Percentiles rank a stretch among this genome's conserved stretches.
Conservation (phyloP, 2,329 filamentous ascomycete genomes). For the Fusarium dimerum region DNA sequence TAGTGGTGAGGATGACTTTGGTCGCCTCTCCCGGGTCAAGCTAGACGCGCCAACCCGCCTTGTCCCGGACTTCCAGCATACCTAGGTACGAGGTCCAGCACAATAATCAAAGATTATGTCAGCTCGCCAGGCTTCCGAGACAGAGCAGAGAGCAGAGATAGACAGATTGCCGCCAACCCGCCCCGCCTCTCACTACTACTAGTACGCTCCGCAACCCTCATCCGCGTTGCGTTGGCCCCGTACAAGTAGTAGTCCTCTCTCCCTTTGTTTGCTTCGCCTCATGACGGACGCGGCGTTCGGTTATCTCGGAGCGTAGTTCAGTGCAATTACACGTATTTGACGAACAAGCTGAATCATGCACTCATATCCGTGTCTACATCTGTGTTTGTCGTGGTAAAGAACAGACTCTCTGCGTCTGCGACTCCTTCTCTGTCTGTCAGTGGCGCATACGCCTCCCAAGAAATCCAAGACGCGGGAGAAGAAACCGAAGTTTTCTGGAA, state of each 20-base stretch:
- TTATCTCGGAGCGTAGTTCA: constrained; percentile 8
- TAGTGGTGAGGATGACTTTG: too few species aligned
- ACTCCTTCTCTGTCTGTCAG: background rate
- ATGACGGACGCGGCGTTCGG: constrained; percentile 18
- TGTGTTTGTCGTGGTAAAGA: too few species aligned
- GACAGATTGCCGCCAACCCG: too few species aligned
- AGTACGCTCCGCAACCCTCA: background rate
- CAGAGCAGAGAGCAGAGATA: too few species aligned
- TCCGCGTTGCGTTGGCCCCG: background rate
- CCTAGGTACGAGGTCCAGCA: constrained; percentile 19
- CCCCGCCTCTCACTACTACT: background rate
- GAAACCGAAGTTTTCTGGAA: constrained; percentile 34
- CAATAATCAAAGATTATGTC: background rate
- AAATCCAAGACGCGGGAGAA: constrained; percentile 10
- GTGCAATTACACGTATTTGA: too few species aligned
- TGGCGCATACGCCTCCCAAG: constrained; percentile 5
- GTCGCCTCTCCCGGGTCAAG: too few species aligned
- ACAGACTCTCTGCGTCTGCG: background rate
- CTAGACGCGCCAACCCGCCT: background rate
- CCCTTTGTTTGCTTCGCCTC: background rate
- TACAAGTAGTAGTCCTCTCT: background rate
- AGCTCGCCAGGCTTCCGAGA: too few species aligned
- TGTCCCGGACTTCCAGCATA: constrained; percentile 19
- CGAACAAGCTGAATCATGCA: too few species aligned
- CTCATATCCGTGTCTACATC: too few species aligned